Base-by-base conservation (phyloP, 2,329 filamentous ascomycete species). In the Aureobasidium sp. region DNA sequence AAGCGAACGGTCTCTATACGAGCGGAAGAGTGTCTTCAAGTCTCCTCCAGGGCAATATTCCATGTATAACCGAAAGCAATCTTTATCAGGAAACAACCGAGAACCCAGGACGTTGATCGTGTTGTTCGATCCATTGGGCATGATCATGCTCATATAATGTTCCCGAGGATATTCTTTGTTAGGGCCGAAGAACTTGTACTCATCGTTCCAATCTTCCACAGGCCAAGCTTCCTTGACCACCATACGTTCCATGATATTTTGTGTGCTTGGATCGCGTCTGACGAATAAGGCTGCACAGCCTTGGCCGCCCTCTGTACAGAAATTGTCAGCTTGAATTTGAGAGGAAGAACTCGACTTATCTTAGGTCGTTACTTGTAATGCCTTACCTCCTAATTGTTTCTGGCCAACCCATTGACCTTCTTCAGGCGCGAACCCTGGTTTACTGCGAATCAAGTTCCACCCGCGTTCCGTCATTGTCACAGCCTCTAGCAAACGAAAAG, bases 61-160 rank as follows among this genome's bases (percentile, higher is more conserved):
- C 64, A 64, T 62, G 54, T 63, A 64, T 7, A 64, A 41, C 3
- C 65, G 61, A 44, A 62, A 62, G 25, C 11, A 53, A 21, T 36
- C 25, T 11, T 13, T 16, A 10, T 27, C 30, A 3, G n/a, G 13
- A 16, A 42, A 37, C 9, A 36, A 2, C 25, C 39, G 34, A 44
- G 27, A n/a, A 21, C 41, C 59, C 44, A 15, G 37, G 29, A 29
- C 16, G 2, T 41, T 5, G 29, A 62, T 9, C 5, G 48, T 54
- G 21, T 62, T 55, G 3, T 36, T 47, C 9, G 47, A 36, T 30
- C 13, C 13, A 29, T 34, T 45, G 16, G 55, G 36, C 37, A 50
- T 16, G 11, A 41, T 16, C 45, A 37, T 29, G 21, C 21, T 39
- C 34, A 47, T 62, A 16, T 32, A 48, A 3, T 47, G 13, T 42